Base-by-base conservation (phyloP, 2,329 filamentous ascomycete genomes). In the Pleomassaria siparia region DNA sequence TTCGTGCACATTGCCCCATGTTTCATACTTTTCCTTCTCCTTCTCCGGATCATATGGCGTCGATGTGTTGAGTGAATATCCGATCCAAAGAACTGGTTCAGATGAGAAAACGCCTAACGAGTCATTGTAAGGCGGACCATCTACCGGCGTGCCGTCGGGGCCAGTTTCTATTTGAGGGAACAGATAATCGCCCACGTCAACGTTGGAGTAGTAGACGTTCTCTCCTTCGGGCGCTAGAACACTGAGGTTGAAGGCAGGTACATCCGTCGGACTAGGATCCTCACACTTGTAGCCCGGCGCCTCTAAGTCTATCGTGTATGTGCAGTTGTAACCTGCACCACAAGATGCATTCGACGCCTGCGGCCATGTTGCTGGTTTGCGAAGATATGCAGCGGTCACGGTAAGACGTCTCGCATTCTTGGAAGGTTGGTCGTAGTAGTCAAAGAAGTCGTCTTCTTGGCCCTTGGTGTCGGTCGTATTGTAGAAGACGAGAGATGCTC, bases 241-340 rank as follows among this genome's bases (percentile, higher is more conserved):
- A 16, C 52, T 59, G 2, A 63, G 44, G n/a, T 61, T 60, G 47
- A 71, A 68, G 0, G 68, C 65, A 4, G 48, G 44, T 13, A 58
- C 50, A 1, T 44, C 41, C 11, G 40, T 39, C 4, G 52, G 40
- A 20, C 58, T 56, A 3, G 58, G 22, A 16, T 70, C 58, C 10
- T 65, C 60, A 40, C 69, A 71, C 41, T 69, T 66, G 50, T 72
- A 72, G 4, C 68, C 69, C 5, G 67, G 69, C 11, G 60, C 69
- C 28, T 59, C 15, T 41, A 72, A 70, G 7, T 50, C 60, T 43
- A 71, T 62, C 0, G 53, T 42, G 28, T 71, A 72, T 1, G 67
- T 69, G 47, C 69, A 71, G 32, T 72, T 71, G 56, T 55, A 72
- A 25, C 64, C 60, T 18, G 57, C 44, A 2, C 63, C 68, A 30